phyloP scores from a whole-genome alignment of 148 eudicot species.

The Rhododendron henanense region DNA sequence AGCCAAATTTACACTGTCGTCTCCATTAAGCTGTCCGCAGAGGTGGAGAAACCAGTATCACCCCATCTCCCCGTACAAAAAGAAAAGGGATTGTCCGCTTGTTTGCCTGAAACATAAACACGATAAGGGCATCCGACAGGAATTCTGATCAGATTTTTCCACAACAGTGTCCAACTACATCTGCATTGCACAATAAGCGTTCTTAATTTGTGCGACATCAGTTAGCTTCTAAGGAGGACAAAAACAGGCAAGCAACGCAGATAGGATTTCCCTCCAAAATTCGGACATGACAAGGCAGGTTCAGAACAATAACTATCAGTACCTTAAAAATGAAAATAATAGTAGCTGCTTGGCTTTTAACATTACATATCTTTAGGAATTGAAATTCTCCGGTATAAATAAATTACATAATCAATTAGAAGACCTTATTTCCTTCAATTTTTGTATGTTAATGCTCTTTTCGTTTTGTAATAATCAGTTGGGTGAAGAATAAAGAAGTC shows the following conservation, averaged over 20 bases:
- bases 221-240: not conserved
- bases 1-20: not conserved
- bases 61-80: constrained; percentile 11
- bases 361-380: not conserved
- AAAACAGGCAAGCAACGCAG: not conserved
- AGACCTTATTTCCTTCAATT: too few relatives aligned
- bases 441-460: too few relatives aligned
- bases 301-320: not conserved
- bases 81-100: constrained; percentile 11
- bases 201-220: not conserved
- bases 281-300: not conserved
- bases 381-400: too few relatives aligned
- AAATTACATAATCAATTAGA: too few relatives aligned
- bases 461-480: too few relatives aligned
- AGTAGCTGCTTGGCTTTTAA: not conserved
- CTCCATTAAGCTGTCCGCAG: not conserved
- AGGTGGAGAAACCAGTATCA: constrained; percentile 12
- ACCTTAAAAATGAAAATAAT: not conserved
- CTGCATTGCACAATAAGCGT: not conserved
- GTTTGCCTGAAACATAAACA: constrained; percentile 9
- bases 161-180: not conserved
- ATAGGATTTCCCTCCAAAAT: not conserved
- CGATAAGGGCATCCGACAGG: not conserved
- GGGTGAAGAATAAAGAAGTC: too few relatives aligned
- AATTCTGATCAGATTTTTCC: not conserved